Conservation (phyloP, 2,329 filamentous ascomycete genomes). For the Pseudogymnoascus sp. region DNA sequence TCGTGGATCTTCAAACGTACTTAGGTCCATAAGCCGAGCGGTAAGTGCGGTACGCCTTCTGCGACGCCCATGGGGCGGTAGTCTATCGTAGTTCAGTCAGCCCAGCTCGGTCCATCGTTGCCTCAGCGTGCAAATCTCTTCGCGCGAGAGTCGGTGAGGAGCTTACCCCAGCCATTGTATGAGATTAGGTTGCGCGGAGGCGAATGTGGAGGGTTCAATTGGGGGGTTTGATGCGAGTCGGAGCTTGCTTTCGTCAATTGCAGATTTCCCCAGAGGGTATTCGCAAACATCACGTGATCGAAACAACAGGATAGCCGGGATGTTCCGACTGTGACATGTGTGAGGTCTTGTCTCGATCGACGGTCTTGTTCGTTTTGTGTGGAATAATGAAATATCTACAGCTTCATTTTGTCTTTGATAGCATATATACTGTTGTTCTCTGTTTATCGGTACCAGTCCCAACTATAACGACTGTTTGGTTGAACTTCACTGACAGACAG, state of each 20-base stretch:
- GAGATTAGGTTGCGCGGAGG: background rate
- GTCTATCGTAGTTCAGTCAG: background rate
- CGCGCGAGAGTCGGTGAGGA: background rate
- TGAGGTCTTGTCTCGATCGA: background rate
- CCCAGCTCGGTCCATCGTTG: background rate
- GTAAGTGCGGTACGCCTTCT: constrained; percentile 32
- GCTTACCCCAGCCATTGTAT: constrained; percentile 1
- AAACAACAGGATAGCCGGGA: background rate
- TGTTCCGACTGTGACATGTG: background rate
- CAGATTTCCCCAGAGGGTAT: background rate
- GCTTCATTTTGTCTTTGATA: background rate
- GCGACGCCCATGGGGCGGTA: constrained; percentile 1
- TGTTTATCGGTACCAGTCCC: background rate
- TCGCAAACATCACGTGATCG: background rate
- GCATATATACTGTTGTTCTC: background rate
- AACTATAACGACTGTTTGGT: background rate
- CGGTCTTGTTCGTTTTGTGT: background rate
- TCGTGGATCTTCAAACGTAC: constrained; percentile 37
- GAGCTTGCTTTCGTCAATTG: background rate
- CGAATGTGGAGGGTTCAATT: background rate
- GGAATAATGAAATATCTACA: background rate
- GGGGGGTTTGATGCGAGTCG: background rate
- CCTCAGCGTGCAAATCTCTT: background rate
- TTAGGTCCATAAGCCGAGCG: constrained; percentile 59
- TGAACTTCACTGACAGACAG: background rate